Percentiles rank a stretch among this genome's conserved stretches.
Evolutionary conservation across 2,329 filamentous ascomycete species (phyloP).

Genomic region (Microsporum audouinii): DNA sequence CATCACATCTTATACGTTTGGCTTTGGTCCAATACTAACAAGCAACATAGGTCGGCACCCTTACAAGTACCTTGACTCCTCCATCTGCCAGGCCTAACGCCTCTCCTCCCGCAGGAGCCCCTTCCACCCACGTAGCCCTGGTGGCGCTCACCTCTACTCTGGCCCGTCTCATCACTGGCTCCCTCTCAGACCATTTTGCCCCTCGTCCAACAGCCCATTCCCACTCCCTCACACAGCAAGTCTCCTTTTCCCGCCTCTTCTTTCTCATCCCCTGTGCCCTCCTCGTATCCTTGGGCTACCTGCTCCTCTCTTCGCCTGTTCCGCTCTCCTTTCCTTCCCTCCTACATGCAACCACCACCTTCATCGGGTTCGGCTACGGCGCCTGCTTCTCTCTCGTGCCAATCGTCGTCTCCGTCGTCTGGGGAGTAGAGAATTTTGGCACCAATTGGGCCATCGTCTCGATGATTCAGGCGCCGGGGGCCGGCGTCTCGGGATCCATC

Average conservation of each 20-base stretch:
- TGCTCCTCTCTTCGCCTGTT: slow-evolving; percentile 66
- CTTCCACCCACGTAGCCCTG: slow-evolving; percentile 74
- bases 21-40: background rate
- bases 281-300: slow-evolving; percentile 62
- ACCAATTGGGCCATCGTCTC: slow-evolving; percentile 96
- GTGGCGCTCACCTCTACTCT: slow-evolving; percentile 81
- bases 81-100: slow-evolving; percentile 43
- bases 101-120: slow-evolving; percentile 50
- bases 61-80: slow-evolving; percentile 73
- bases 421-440: slow-evolving; percentile 97
- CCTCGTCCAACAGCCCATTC: slow-evolving; percentile 40
- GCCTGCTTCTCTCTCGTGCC: slow-evolving; percentile 81
- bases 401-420: slow-evolving; percentile 91
- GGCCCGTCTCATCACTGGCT: slow-evolving; percentile 81
- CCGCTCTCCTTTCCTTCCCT: slow-evolving; percentile 66
- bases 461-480: slow-evolving; percentile 77
- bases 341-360: slow-evolving; percentile 74
- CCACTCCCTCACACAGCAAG: slow-evolving; percentile 17
- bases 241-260: slow-evolving; percentile 62
- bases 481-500: slow-evolving; percentile 80
- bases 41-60: slow-evolving; percentile 55
- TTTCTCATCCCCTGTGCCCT: slow-evolving; percentile 68
- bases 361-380: slow-evolving; percentile 85
- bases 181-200: slow-evolving; percentile 77
- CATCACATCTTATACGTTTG: background rate